phyloP scores from a whole-genome alignment of 495 filamentous ascomycete genomes.

The Penicillium parvum region DNA sequence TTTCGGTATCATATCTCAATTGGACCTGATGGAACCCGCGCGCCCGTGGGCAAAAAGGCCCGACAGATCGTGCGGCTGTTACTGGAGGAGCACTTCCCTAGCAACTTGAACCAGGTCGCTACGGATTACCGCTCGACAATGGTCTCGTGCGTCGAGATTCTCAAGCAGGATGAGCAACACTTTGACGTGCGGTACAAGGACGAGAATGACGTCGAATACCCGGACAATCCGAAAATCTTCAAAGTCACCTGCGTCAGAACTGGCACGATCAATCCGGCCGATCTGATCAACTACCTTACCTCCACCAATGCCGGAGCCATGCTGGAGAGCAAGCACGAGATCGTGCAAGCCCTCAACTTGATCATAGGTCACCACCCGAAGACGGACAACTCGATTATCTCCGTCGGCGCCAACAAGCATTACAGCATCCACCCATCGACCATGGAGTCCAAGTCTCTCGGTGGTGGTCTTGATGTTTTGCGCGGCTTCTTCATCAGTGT shows the following conservation, averaged over 20 bases:
- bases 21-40: constrained; percentile 19
- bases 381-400: constrained; percentile 27
- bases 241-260: constrained; percentile 41
- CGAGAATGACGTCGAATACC: constrained; percentile 39
- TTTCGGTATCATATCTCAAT: constrained; percentile 39
- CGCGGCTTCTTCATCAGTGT: constrained; percentile 68
- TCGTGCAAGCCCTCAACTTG: constrained; percentile 53
- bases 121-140: constrained; percentile 57
- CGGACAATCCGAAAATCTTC: constrained; percentile 38
- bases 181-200: constrained; percentile 40
- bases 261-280: constrained; percentile 41
- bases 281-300: constrained; percentile 50
- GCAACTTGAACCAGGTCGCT: constrained; percentile 35
- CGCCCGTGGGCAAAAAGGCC: constrained; percentile 49
- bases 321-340: constrained; percentile 35
- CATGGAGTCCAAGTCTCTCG: constrained; percentile 32
- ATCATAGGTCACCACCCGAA: constrained; percentile 41
- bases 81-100: constrained; percentile 36
- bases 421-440: constrained; percentile 24
- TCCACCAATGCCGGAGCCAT: constrained; percentile 41
- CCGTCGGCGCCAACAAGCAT: constrained; percentile 39
- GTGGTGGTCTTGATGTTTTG: constrained; percentile 44
- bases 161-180: constrained; percentile 9
- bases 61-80: constrained; percentile 49
- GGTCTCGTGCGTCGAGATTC: constrained; percentile 36